Conservation (phyloP, 1,284 basidiomycete genomes). For the Leccinum colubrinum region DNA sequence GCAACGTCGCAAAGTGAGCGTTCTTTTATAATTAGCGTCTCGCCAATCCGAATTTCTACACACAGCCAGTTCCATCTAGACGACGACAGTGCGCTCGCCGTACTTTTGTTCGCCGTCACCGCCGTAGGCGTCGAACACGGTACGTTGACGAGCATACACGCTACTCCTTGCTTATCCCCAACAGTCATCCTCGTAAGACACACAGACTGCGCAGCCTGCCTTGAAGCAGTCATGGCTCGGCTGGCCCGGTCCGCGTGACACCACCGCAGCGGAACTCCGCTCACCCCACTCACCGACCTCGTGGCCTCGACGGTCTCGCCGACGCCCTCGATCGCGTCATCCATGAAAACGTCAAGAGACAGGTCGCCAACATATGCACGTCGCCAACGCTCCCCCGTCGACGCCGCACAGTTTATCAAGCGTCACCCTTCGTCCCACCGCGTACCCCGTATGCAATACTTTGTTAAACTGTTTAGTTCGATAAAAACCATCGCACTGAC, state of each 20-base stretch:
- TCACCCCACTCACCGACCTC: conserved; percentile 65
- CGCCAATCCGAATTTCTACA: background rate
- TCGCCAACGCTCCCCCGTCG: too few species aligned
- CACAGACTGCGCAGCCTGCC: conserved; percentile 75
- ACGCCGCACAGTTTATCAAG: too few species aligned
- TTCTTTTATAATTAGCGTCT: background rate
- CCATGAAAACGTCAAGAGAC: conserved; percentile 73
- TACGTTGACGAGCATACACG: conserved; percentile 37
- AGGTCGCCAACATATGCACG: conserved; percentile 69
- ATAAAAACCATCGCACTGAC: too few species aligned
- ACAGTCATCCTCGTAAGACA: conserved; percentile 82
- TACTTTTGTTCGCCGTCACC: conserved; percentile 81
- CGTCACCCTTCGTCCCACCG: too few species aligned
- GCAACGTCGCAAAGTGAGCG: conserved; percentile 63
- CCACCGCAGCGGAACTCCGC: conserved; percentile 35
- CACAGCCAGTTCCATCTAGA: conserved; percentile 74
- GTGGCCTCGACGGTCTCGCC: conserved; percentile 41
- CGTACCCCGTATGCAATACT: too few species aligned
- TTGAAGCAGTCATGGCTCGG: conserved; percentile 35
- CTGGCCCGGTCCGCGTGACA: conserved; percentile 6
- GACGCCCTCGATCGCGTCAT: conserved; percentile 61
- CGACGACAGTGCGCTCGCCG: conserved; percentile 78
- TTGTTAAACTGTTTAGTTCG: too few species aligned
- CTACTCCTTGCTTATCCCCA: background rate
- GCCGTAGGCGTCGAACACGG: conserved; percentile 82